Base-by-base conservation (phyloP, 169 alveolate genomes). In the Eimeria tenella region DNA sequence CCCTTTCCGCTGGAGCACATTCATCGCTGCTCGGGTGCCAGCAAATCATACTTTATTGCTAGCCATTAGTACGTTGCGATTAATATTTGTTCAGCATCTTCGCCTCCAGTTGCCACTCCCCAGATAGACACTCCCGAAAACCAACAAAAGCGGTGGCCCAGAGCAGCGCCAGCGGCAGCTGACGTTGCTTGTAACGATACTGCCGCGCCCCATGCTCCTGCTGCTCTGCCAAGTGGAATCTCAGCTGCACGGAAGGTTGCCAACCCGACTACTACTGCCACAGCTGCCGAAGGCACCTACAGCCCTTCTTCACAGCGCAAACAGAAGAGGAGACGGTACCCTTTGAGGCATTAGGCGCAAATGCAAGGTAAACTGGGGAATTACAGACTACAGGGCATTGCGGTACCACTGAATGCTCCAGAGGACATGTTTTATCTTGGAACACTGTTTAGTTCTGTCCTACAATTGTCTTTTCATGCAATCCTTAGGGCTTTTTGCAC, bases 261-360 rank as follows among this genome's bases (percentile, higher is more conserved):
- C 62, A 75, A 5, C 86, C 86, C n/a, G 21, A 58, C 63, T 19
- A 62, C 86, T 75, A 23, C 23, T 42, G 86, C 86, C n/a, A 17
- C 86, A 17, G 42, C 42, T 31, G 42, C 42, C 42, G 83, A 58
- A 73, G 86, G 65, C 9, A 50, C 52, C n/a, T n/a, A 42, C 86
- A 75, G 86, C 86, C 63, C 86, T 42, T 50, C 63, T 62, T 75
- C 86, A 19, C 86, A 75, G 52, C 65, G 63, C 65, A 75, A 42
- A 75, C 50, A 75, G 86, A 75, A 75, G 10, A 49, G 86, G 63
- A 49, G 86, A 49, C 86, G 86, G 5, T 75, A 52, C 63, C 86
- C 86, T 6, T 17, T 75, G 63, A 75, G 21, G 86, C 86, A 50
- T 17, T 49, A 75, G 86, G 42, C 13, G 86, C 49, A 21, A 6